Conservation (phyloP, 805 yeast genomes). For the Nakazawaea anatomiae region DNA sequence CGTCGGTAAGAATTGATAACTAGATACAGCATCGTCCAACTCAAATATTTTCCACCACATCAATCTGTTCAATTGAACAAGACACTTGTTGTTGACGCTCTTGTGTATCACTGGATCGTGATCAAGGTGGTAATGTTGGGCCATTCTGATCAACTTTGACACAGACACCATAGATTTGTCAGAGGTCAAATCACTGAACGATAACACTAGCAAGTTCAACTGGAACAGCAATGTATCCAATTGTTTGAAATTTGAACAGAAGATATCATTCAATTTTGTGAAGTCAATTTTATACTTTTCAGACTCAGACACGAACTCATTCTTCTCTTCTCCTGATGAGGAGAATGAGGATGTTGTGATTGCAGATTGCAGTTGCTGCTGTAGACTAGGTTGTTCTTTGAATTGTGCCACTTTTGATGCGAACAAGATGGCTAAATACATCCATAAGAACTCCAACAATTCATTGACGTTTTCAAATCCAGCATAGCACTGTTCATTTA, state of each 20-base stretch:
- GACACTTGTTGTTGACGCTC: conserved; percentile 36
- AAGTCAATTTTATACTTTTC: conserved; percentile 38
- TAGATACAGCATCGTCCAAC: conserved; percentile 18
- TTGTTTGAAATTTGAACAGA: conserved; percentile 38
- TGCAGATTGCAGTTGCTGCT: conserved; percentile 9
- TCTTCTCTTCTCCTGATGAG: not conserved
- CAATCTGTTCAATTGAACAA: conserved; percentile 41
- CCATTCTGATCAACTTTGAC: conserved; percentile 45
- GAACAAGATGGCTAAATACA: conserved; percentile 43
- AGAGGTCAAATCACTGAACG: conserved; percentile 28
- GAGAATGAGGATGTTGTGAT: too few species aligned
- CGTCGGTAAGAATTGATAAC: conserved; percentile 18
- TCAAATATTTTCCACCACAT: conserved; percentile 54
- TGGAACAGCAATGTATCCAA: conserved; percentile 38
- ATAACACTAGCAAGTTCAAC: conserved; percentile 7
- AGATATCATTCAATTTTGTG: conserved; percentile 42
- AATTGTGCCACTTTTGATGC: conserved; percentile 54
- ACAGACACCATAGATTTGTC: conserved; percentile 51
- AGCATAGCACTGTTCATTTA: conserved; percentile 11
- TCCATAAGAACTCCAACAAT: conserved; percentile 37
- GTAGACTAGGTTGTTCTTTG: conserved; percentile 32
- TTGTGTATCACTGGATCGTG: conserved; percentile 41
- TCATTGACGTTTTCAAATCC: conserved; percentile 1
- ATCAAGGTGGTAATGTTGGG: conserved; percentile 44
- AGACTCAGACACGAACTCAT: conserved; percentile 33